Conservation (phyloP, 2,329 filamentous ascomycete species). For the Alternaria atra region DNA sequence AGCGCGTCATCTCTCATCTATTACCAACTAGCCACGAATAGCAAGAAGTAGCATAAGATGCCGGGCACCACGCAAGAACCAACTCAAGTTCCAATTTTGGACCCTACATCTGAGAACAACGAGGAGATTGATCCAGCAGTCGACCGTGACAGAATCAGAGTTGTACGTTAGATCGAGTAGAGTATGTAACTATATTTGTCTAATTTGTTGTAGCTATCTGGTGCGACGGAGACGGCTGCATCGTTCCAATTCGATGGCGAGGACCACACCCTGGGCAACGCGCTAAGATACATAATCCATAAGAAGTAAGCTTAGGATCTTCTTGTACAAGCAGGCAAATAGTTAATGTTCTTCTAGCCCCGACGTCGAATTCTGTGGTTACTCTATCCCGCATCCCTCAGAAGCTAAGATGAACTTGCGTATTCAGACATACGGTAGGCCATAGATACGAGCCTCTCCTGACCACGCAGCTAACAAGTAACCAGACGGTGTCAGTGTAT, state of each 20-base stretch:
- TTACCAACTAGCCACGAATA: slow-evolving; percentile 6
- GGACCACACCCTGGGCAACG: slow-evolving; percentile 95
- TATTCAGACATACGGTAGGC: slow-evolving; percentile 91
- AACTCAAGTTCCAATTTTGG: slow-evolving; percentile 28
- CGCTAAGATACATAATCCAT: slow-evolving; percentile 94
- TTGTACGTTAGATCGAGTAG: slow-evolving; percentile 45
- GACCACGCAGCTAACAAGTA: slow-evolving; percentile 6
- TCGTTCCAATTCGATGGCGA: slow-evolving; percentile 95
- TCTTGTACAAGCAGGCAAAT: not conserved
- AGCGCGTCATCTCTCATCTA: not conserved
- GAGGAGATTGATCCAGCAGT: slow-evolving; percentile 44
- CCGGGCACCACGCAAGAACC: slow-evolving; percentile 33
- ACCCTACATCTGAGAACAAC: slow-evolving; percentile 34
- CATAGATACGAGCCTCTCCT: not conserved
- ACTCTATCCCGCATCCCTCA: slow-evolving; percentile 95
- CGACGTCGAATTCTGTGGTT: slow-evolving; percentile 96
- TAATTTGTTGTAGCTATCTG: slow-evolving; percentile 72
- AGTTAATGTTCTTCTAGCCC: slow-evolving; percentile 66
- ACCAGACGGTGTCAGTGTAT: slow-evolving; percentile 78
- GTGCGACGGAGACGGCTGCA: slow-evolving; percentile 83
- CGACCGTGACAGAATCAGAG: slow-evolving; percentile 56
- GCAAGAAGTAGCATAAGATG: slow-evolving; percentile 23
- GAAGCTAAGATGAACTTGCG: slow-evolving; percentile 96
- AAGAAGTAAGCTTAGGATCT: slow-evolving; percentile 76
- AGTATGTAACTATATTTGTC: not conserved